Conservation (phyloP, 2,329 filamentous ascomycete species). For the Exophiala phaeomuriformis region DNA sequence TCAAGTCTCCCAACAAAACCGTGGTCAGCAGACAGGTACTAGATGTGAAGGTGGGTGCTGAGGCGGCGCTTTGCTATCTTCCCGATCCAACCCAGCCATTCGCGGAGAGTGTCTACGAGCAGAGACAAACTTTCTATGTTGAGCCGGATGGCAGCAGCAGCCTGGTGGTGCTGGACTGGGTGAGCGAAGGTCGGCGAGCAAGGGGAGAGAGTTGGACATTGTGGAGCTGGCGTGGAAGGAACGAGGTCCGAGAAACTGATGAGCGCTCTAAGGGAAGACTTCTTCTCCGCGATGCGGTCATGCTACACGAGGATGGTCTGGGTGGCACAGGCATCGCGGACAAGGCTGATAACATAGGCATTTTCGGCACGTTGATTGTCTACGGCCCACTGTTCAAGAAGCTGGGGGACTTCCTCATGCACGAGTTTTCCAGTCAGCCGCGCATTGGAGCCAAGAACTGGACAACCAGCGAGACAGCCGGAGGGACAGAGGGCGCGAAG, state of each 20-base stretch:
- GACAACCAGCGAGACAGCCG: conserved; percentile 31
- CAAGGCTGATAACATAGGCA: conserved; percentile 45
- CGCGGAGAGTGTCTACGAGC: conserved; percentile 72
- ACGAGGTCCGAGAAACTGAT: conserved; percentile 65
- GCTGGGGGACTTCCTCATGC: conserved; percentile 66
- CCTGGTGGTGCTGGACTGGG: conserved; percentile 86
- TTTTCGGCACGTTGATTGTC: conserved; percentile 80
- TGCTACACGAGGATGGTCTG: conserved; percentile 56
- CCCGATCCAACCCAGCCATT: conserved; percentile 95
- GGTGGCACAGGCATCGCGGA: conserved; percentile 26
- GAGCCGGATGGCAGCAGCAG: conserved; percentile 44
- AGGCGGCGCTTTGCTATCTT: conserved; percentile 55
- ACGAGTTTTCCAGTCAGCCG: conserved; percentile 69
- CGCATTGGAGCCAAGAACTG: conserved; percentile 79
- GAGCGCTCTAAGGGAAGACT: conserved; percentile 46
- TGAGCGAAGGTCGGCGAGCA: conserved; percentile 76
- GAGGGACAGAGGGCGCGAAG: conserved; percentile 23
- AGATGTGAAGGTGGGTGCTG: conserved; percentile 42
- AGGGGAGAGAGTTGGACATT: conserved; percentile 87
- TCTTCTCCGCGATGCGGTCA: conserved; percentile 75
- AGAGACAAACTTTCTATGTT: conserved; percentile 69
- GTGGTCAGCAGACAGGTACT: conserved; percentile 42
- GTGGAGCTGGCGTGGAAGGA: conserved; percentile 68
- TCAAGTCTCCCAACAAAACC: conserved; percentile 58
- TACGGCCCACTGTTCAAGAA: conserved; percentile 62